Evolutionary conservation across 106 monocot species (phyloP), one percentile per base, ranked within the genome.

Genomic region (Triglochin maritima): DNA sequence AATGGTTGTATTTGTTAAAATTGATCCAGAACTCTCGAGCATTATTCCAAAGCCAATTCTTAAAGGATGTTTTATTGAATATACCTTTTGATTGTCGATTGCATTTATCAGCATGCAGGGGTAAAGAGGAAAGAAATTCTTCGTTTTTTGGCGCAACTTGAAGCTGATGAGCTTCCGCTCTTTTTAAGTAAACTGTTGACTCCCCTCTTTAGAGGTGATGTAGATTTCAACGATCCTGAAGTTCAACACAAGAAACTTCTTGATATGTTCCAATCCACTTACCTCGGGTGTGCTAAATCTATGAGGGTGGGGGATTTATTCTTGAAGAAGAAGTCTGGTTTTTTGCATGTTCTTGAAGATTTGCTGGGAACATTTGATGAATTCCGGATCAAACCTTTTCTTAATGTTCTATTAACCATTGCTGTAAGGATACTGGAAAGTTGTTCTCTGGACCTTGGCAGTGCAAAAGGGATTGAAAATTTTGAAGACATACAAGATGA

Each of bases 291-390:
- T 81, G 81, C 79, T 51, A 72, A 66, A 12, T 58, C 46, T 3
- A 42, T 80, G 41, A 43, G 17, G 6, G 7, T 79, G 50, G 66
- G 60, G 49, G 61, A 79, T 64, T 43, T 85, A 41, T 68, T 83
- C 3, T 88, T 68, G 81, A 91, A 88, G 69, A 91, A 82, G 56
- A 79, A 11, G 74, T 81, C 72, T 78, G 91, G 91, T 49, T 91
- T 98, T 63, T 71, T 98, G 64, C 80, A 88, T 67, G 82, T 92
- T 45, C 49, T 84, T 69, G 82, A 84, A 71, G 96, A 91, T 77
- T 69, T 98, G 3, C 48, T 98, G 47, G 75, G 69, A 71, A 86
- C 84, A 12, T 98, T 98, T 83, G 96, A 88, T 81, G 81, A 80
- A 17, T 62, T 67, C 5, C 96, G 70, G 51, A 70, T 98, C 9